Evolutionary conservation across 805 yeast genomes (phyloP).

Genomic region (Millerozyma miso): DNA sequence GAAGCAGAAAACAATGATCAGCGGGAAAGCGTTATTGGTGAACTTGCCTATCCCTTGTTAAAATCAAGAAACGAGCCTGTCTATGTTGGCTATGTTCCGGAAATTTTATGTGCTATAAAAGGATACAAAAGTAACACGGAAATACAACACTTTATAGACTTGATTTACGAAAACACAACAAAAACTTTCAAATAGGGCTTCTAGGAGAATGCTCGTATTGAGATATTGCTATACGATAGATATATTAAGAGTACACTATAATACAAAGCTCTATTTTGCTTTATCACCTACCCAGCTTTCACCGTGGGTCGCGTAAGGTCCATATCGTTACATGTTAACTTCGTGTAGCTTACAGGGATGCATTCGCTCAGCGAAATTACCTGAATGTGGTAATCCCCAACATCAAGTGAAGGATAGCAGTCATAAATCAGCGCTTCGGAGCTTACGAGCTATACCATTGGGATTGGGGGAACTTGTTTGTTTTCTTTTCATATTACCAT

Average conservation of each 20-base stretch:
- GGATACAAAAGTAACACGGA: constrained; percentile 24
- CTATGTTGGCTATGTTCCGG: constrained; percentile 74
- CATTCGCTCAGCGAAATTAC: too few species aligned
- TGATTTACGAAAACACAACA: constrained; percentile 32
- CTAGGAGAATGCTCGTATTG: too few species aligned
- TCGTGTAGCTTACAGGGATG: too few species aligned
- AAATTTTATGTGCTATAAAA: constrained; percentile 31
- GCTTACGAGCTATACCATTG: neutral
- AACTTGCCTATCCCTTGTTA: constrained; percentile 47
- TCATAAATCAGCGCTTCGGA: neutral
- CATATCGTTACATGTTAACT: too few species aligned
- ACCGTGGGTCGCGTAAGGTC: too few species aligned
- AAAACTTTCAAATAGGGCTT: constrained; percentile 19
- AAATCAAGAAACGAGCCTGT: constrained; percentile 94
- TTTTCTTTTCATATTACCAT: constrained; percentile 2
- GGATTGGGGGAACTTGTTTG: neutral
- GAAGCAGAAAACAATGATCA: constrained; percentile 8
- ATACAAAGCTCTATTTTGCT: neutral
- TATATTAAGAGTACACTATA: constrained; percentile 7
- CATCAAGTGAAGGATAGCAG: neutral
- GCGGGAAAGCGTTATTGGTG: constrained; percentile 13
- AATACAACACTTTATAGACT: constrained; percentile 29
- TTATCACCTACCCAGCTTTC: neutral
- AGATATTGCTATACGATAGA: constrained; percentile 4
- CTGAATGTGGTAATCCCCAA: too few species aligned